A percentile compares a stretch with the other conserved stretches of the same genome.
These are phyloP conservation scores for Sporisorium graminicola DNA, from an alignment of 1,284 basidiomycete genomes.

Conservation along the genomic window DNA sequence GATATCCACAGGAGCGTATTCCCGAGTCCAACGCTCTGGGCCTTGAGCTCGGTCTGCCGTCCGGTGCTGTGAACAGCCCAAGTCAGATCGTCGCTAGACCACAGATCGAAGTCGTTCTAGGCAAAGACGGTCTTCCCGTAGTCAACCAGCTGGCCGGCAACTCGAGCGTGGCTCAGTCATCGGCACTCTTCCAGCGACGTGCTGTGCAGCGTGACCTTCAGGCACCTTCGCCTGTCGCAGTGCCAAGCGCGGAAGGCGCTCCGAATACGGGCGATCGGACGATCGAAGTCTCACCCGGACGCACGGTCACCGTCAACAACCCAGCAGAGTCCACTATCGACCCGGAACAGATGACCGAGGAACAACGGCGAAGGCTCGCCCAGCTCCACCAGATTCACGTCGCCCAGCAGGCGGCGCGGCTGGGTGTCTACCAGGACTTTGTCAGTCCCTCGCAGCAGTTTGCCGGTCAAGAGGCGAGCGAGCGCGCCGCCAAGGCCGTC, in stretches of 20 bases:
- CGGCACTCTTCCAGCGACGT: conserved; percentile 55
- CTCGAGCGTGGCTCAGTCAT: conserved; percentile 28
- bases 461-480: conserved; percentile 47
- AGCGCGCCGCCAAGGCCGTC: conserved; percentile 49
- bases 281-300: conserved; percentile 20
- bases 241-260: conserved; percentile 14
- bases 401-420: conserved; percentile 35
- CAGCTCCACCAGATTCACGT: conserved; percentile 54
- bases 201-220: conserved; percentile 50
- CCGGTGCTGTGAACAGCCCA: conserved; percentile 18
- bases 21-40: conserved; percentile 36
- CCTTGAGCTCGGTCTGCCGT: conserved; percentile 22
- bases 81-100: conserved; percentile 1
- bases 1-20: conserved; percentile 37
- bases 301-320: conserved; percentile 32
- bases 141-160: conserved; percentile 20
- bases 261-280: conserved; percentile 6
- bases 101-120: not conserved
- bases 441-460: conserved; percentile 51
- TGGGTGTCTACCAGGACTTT: conserved; percentile 53
- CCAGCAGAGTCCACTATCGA: conserved; percentile 31
- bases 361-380: conserved; percentile 36
- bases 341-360: conserved; percentile 44
- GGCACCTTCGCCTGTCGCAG: conserved; percentile 48
- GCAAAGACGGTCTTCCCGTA: conserved; percentile 11